Conservation (phyloP, 2,329 filamentous ascomycete genomes). For the Penicillium freii region DNA sequence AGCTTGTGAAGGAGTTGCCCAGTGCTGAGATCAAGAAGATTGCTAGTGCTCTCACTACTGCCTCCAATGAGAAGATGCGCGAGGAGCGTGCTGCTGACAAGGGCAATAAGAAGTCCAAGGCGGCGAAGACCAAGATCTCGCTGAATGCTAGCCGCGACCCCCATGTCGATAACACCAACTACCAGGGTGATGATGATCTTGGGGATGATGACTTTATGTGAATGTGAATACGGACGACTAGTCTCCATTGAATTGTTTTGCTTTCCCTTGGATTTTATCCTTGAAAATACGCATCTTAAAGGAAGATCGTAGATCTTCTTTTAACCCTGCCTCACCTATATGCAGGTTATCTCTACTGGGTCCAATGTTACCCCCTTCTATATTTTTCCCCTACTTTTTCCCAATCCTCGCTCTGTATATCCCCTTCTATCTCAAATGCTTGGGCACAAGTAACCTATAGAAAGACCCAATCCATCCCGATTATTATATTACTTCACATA, state of each 20-base stretch:
- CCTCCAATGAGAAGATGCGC: slow-evolving; percentile 97
- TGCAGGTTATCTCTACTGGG: not conserved
- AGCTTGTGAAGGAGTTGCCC: slow-evolving; percentile 79
- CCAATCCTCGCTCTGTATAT: slow-evolving; percentile 16
- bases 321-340: not conserved
- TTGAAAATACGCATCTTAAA: slow-evolving; percentile 13
- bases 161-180: slow-evolving; percentile 68
- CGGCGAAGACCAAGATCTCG: slow-evolving; percentile 88
- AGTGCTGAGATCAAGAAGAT: slow-evolving; percentile 98
- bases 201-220: slow-evolving; percentile 57
- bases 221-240: slow-evolving; percentile 22
- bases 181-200: slow-evolving; percentile 84
- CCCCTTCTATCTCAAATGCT: slow-evolving; percentile 1
- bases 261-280: slow-evolving; percentile 3
- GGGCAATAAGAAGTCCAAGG: slow-evolving; percentile 94
- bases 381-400: not conserved
- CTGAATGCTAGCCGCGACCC: slow-evolving; percentile 63
- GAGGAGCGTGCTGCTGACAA: slow-evolving; percentile 95
- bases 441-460: slow-evolving; percentile 19
- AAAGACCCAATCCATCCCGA: slow-evolving; percentile 10
- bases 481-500: slow-evolving; percentile 1
- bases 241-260: slow-evolving; percentile 16
- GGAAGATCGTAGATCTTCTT: not conserved
- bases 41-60: slow-evolving; percentile 77
- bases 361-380: not conserved